These are phyloP conservation scores for Agrocybe praecox DNA, from an alignment of 768 basidiomycete genomes.

Conservation along the genomic window DNA sequence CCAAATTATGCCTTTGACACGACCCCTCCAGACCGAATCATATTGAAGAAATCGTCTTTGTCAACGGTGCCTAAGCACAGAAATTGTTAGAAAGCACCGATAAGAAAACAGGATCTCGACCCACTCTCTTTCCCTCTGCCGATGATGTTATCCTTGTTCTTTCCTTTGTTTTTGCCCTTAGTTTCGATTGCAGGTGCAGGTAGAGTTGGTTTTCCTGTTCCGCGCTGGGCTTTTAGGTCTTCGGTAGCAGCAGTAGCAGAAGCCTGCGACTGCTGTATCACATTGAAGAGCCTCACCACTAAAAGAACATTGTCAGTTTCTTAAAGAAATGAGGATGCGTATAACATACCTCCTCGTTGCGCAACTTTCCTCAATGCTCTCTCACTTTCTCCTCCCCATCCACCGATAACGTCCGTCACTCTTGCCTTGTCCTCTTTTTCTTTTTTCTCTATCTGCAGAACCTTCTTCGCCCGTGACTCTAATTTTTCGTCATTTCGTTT, in stretches of 20 bases:
- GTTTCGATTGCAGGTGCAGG: slow-evolving; percentile 61
- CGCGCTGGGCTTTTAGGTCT: slow-evolving; percentile 61
- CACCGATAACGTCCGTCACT: slow-evolving; percentile 75
- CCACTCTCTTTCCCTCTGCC: slow-evolving; percentile 62
- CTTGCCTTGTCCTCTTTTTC: slow-evolving; percentile 72
- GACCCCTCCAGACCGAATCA: slow-evolving; percentile 80
- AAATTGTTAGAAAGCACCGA: slow-evolving; percentile 4
- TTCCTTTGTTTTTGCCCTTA: slow-evolving; percentile 53
- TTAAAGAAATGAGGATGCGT: neutral
- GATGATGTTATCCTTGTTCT: slow-evolving; percentile 55
- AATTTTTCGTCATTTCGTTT: slow-evolving; percentile 77
- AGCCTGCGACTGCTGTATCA: slow-evolving; percentile 80
- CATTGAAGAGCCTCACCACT: slow-evolving; percentile 90
- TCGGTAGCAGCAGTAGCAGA: slow-evolving; percentile 53
- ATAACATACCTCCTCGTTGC: slow-evolving; percentile 72
- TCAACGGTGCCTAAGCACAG: slow-evolving; percentile 51
- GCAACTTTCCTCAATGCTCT: slow-evolving; percentile 80
- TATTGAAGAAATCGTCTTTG: slow-evolving; percentile 78
- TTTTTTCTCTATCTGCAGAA: slow-evolving; percentile 70
- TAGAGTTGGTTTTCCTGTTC: slow-evolving; percentile 73
- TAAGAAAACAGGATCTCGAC: slow-evolving; percentile 1
- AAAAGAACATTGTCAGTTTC: neutral
- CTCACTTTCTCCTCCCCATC: slow-evolving; percentile 88
- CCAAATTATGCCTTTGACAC: slow-evolving; percentile 68
- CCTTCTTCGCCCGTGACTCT: slow-evolving; percentile 71